phyloP scores from a whole-genome alignment of 2,329 filamentous ascomycete genomes.

The Thielaviopsis cerberus region DNA sequence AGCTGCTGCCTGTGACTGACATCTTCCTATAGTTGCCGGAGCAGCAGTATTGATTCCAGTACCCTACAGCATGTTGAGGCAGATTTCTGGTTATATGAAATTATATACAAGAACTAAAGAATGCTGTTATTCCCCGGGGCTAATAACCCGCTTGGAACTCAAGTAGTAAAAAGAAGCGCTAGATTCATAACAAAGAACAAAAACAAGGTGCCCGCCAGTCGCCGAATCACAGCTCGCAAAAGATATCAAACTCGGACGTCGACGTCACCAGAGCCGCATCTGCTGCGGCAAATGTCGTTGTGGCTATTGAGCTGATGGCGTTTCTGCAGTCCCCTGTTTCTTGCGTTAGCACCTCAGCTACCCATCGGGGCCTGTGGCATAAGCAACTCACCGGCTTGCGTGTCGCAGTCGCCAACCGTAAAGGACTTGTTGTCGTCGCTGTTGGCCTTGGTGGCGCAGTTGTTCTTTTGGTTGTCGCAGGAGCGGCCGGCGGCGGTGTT shows the following conservation, averaged over 20 bases:
- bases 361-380: neutral
- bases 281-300: slow-evolving; percentile 12
- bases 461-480: slow-evolving; percentile 32
- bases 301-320: slow-evolving; percentile 11
- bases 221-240: slow-evolving; percentile 23
- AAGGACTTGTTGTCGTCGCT: slow-evolving; percentile 17
- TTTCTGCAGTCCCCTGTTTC: slow-evolving; percentile 23
- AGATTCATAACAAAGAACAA: neutral
- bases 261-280: slow-evolving; percentile 21
- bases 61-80: too few species aligned
- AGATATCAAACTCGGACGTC: slow-evolving; percentile 27
- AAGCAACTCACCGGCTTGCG: slow-evolving; percentile 24
- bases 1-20: too few species aligned
- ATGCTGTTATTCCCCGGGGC: too few species aligned
- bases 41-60: too few species aligned
- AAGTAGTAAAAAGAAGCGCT: neutral
- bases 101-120: neutral
- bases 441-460: slow-evolving; percentile 26
- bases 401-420: slow-evolving; percentile 28
- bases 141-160: neutral
- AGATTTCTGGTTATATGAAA: too few species aligned
- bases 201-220: neutral
- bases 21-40: too few species aligned
- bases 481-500: slow-evolving; percentile 23
- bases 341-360: neutral